Conservation (phyloP, 2,329 filamentous ascomycete species). For the Fusarium azukiicola region DNA sequence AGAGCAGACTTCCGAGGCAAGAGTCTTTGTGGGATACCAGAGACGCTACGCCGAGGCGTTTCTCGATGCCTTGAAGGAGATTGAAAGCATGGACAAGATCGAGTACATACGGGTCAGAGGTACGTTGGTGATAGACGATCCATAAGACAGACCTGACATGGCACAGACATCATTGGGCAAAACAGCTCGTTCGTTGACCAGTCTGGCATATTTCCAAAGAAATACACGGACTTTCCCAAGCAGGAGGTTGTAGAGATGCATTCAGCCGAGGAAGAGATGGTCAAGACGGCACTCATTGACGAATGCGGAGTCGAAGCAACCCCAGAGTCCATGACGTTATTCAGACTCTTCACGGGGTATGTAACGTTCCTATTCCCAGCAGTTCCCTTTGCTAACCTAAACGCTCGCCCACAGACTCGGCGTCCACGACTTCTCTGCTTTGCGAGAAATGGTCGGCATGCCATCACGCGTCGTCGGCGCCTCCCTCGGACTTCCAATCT, state of each 20-base stretch:
- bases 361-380: neutral
- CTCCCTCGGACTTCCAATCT: constrained; percentile 41
- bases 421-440: constrained; percentile 21
- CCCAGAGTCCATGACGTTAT: constrained; percentile 11
- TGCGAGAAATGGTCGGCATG: constrained; percentile 42
- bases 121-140: neutral
- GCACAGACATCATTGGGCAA: constrained; percentile 67
- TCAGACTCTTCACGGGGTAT: constrained; percentile 12
- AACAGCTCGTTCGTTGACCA: constrained; percentile 72
- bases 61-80: constrained; percentile 73
- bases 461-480: constrained; percentile 32
- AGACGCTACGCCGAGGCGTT: constrained; percentile 80
- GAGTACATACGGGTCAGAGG: constrained; percentile 72
- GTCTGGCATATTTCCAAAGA: constrained; percentile 70
- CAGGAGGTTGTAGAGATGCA: constrained; percentile 25
- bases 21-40: constrained; percentile 81
- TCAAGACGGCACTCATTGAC: constrained; percentile 44
- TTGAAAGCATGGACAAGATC: constrained; percentile 73
- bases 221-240: constrained; percentile 54
- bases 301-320: constrained; percentile 31
- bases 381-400: neutral
- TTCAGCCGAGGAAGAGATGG: constrained; percentile 28
- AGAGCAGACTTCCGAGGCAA: constrained; percentile 65
- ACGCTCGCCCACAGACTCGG: constrained; percentile 1
- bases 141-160: neutral